Conservation (phyloP, 805 yeast genomes). For the Pichia membranifaciens region DNA sequence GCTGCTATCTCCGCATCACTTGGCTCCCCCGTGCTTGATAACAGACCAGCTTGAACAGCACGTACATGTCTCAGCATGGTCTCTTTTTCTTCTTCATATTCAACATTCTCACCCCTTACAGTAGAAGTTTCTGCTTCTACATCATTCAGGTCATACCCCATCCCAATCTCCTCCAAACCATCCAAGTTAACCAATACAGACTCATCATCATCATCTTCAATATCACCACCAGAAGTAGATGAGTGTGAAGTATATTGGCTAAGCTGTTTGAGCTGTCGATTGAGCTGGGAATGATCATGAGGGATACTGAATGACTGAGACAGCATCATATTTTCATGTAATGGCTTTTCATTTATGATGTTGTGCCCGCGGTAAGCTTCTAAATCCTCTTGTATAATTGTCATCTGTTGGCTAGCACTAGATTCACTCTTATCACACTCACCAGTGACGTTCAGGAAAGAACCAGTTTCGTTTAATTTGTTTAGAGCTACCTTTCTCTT, state of each 20-base stretch:
- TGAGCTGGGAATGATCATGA: conserved; percentile 27
- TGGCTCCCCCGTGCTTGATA: conserved; percentile 3
- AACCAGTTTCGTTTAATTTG: no score
- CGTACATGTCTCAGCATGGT: conserved; percentile 9
- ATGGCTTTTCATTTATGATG: no score
- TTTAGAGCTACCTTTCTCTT: no score
- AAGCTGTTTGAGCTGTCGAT: conserved; percentile 29
- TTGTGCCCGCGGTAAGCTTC: no score
- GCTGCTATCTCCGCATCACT: conserved; percentile 13
- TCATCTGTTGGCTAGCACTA: no score
- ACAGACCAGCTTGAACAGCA: conserved; percentile 7
- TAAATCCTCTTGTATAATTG: no score
- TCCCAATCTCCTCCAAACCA: conserved; percentile 1
- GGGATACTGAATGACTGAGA: conserved; percentile 14
- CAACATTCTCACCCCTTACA: conserved; percentile 3
- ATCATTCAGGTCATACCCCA: neutral
- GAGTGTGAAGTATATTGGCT: conserved; percentile 1
- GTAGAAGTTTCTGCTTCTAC: conserved; percentile 1
- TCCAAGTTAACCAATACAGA: conserved; percentile 3
- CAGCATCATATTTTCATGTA: neutral
- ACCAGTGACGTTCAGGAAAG: no score
- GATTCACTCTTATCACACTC: no score
- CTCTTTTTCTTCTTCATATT: conserved; percentile 8
- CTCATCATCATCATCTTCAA: conserved; percentile 9
- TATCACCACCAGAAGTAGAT: neutral